Evolutionary conservation across 2,329 filamentous ascomycete species (phyloP), one percentile per base, ranked within the genome.

Genomic region (Fusarium bulbicola): DNA sequence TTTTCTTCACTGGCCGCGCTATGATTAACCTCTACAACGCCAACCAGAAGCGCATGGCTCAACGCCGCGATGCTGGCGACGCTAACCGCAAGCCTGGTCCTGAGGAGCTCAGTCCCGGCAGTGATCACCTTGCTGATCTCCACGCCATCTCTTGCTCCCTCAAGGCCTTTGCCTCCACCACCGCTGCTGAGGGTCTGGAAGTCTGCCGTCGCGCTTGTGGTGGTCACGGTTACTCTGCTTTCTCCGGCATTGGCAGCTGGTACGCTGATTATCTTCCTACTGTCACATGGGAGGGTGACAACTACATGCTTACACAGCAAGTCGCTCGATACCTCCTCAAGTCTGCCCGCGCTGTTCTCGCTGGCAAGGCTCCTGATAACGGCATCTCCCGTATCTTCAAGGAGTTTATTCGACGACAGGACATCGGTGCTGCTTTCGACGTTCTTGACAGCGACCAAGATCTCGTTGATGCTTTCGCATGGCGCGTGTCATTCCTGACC

Each of bases 221-320:
- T 80, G 92, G 93, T 11, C 93, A 95, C 79, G 92, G 92, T 52
- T 95, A 94, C 84, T 91, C 87, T 61, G 90, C 87, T 77, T 93
- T 94, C 83, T 90, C 90, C 61, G 93, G 93, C n/a, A 93, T 95
- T 74, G 92, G 92, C 4, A 84, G 88, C 24, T 93, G 89, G 87
- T 95, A 94, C 76, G 87, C 92, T 34, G 92, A 95, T 80, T 94
- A 94, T 79, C 85, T 94, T 3, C 92, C 93, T n/a, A 84, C 82
- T 7, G 83, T 85, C 8, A 93, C 92, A 15, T 93, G 91, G 90
- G 92, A 94, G 80, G 92, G 92, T 49, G 92, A 94, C 83, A 94
- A 93, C 85, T 94, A 93, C 84, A 94, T 95, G 92, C 85, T 95
- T 66, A 93, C 92, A 15, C 92, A 95, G 81, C 92, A 95, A 83